These are phyloP conservation scores for Metarhizium guizhouense DNA, from an alignment of 2,329 filamentous ascomycete genomes.

Conservation along the genomic window DNA sequence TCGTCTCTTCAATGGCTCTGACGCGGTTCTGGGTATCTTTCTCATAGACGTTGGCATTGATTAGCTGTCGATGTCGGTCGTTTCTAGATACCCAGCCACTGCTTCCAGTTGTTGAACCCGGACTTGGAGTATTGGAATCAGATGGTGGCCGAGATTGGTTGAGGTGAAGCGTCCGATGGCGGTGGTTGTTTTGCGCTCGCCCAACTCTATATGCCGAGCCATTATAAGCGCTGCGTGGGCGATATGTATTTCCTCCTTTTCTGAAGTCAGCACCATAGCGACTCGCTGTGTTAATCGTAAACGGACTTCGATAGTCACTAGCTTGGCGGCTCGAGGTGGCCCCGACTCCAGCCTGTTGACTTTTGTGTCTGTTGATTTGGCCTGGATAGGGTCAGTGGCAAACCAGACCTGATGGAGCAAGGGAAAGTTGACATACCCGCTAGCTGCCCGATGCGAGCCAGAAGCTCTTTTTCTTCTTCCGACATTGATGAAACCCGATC, in stretches of 20 bases:
- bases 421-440: constrained; percentile 29
- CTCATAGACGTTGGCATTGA: constrained; percentile 71
- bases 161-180: constrained; percentile 53
- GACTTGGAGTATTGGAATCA: constrained; percentile 27
- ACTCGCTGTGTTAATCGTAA: background rate
- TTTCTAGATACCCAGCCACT: constrained; percentile 58
- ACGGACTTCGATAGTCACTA: constrained; percentile 28
- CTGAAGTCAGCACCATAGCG: constrained; percentile 2
- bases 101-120: constrained; percentile 21
- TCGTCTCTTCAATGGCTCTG: constrained; percentile 64
- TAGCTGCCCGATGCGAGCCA: constrained; percentile 44
- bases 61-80: constrained; percentile 72
- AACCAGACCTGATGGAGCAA: constrained; percentile 1
- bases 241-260: constrained; percentile 8
- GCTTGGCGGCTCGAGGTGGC: constrained; percentile 18
- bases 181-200: constrained; percentile 28
- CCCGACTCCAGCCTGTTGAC: constrained; percentile 41
- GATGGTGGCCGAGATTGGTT: constrained; percentile 33
- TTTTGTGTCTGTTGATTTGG: constrained; percentile 74
- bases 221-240: constrained; percentile 20
- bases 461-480: constrained; percentile 41
- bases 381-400: constrained; percentile 36
- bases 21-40: constrained; percentile 60
- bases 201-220: constrained; percentile 25
- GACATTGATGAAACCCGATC: constrained; percentile 24